Evolutionary conservation across 2,329 filamentous ascomycete genomes (phyloP).

Genomic region (Cytospora chrysosperma): DNA sequence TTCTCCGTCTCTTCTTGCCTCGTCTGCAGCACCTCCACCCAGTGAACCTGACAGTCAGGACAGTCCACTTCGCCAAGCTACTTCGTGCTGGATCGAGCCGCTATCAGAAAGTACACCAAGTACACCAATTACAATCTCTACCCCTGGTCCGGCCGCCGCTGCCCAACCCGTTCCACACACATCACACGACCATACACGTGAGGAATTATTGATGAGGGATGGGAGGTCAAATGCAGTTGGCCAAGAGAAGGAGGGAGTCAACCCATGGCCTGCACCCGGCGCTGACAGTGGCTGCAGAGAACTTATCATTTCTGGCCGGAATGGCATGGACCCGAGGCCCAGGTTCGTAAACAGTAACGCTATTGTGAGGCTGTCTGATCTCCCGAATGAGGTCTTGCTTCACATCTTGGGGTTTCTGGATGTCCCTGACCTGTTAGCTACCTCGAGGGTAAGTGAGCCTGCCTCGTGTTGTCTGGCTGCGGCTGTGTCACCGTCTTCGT

Average conservation of each 20-base stretch:
- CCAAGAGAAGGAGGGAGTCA: conserved; percentile 3
- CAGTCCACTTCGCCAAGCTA: neutral
- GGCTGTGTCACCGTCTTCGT: neutral
- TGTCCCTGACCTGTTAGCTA: conserved; percentile 54
- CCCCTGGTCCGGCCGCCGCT: conserved; percentile 21
- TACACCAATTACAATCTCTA: neutral
- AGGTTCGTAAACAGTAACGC: neutral
- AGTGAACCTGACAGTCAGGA: neutral
- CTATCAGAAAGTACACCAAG: neutral
- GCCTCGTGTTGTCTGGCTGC: neutral
- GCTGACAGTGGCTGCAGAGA: neutral
- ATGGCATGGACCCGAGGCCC: neutral
- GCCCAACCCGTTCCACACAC: conserved; percentile 27
- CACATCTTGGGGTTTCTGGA: conserved; percentile 57
- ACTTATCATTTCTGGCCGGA: neutral
- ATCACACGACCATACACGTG: conserved; percentile 20
- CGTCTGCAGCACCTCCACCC: neutral
- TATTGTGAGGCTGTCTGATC: conserved; percentile 34
- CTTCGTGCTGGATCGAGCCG: neutral
- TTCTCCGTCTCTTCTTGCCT: neutral
- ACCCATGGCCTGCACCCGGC: conserved; percentile 5
- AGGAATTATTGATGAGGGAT: neutral
- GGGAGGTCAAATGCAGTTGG: neutral
- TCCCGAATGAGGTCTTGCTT: conserved; percentile 58
- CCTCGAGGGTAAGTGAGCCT: conserved; percentile 50